phyloP scores from a whole-genome alignment of 2,329 filamentous ascomycete species.

The Sphaerulina populicola region DNA sequence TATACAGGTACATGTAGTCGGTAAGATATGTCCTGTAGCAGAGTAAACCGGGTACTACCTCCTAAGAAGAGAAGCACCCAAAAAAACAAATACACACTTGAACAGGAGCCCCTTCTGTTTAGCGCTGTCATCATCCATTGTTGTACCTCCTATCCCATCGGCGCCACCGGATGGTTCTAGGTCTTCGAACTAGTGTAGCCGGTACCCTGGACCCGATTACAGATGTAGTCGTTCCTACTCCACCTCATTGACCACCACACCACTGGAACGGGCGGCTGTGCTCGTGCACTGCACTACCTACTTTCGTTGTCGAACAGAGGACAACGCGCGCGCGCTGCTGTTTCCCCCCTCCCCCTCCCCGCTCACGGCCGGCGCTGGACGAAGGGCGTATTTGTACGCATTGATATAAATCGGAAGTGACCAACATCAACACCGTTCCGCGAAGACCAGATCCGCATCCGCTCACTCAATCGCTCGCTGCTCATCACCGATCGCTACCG shows the following conservation, averaged over 20 bases:
- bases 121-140: no score
- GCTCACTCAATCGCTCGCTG: neutral
- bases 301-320: no score
- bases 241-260: slow-evolving; percentile 6
- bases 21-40: no score
- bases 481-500: neutral
- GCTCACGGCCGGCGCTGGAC: neutral
- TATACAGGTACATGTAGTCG: no score
- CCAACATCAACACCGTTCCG: neutral
- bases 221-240: neutral
- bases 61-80: no score
- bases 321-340: no score
- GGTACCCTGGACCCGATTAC: neutral
- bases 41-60: no score
- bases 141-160: neutral
- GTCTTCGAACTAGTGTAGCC: neutral
- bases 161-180: slow-evolving; percentile 3
- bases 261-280: neutral
- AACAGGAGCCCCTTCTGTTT: no score
- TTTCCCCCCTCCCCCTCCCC: no score
- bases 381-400: neutral
- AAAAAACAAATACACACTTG: no score
- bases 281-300: neutral
- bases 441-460: slow-evolving; percentile 8
- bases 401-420: neutral